phyloP scores from a whole-genome alignment of 2,329 filamentous ascomycete species.

The Cryoendolithus antarcticus region DNA sequence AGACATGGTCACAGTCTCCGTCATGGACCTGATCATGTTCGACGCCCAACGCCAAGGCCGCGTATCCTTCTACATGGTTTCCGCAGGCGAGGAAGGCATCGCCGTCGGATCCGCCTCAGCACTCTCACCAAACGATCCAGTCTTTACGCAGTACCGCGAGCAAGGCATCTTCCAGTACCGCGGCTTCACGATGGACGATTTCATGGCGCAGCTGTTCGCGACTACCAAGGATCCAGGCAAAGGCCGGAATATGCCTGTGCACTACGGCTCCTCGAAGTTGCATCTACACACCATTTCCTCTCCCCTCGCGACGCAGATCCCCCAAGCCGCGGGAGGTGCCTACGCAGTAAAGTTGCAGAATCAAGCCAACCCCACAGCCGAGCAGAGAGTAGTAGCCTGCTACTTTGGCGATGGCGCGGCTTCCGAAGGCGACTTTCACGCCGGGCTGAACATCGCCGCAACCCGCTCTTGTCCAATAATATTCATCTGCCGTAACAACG shows the following conservation, averaged over 20 bases:
- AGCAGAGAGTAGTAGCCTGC: conserved; percentile 60
- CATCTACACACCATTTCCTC: conserved; percentile 86
- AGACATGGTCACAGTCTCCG: conserved; percentile 56
- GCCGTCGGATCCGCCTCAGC: conserved; percentile 80
- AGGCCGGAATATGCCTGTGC: conserved; percentile 93
- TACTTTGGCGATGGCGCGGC: conserved; percentile 90
- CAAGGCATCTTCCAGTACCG: conserved; percentile 82
- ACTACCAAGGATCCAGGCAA: conserved; percentile 68
- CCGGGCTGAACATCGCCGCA: conserved; percentile 79
- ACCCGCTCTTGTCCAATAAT: conserved; percentile 77
- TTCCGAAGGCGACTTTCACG: conserved; percentile 85
- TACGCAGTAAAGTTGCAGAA: conserved; percentile 78
- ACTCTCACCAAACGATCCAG: conserved; percentile 66
- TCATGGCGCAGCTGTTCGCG: conserved; percentile 91
- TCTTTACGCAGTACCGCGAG: conserved; percentile 92
- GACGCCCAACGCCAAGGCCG: conserved; percentile 93
- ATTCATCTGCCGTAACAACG: conserved; percentile 88
- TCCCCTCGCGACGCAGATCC: conserved; percentile 76
- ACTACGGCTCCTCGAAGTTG: conserved; percentile 75
- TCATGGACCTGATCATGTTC: conserved; percentile 98
- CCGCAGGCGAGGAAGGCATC: conserved; percentile 86
- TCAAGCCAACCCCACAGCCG: conserved; percentile 54
- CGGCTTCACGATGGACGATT: conserved; percentile 74
- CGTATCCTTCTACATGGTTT: conserved; percentile 93
- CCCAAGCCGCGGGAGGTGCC: conserved; percentile 74